phyloP scores from a whole-genome alignment of 2,329 filamentous ascomycete genomes.

The Hymenoscyphus repandus region DNA sequence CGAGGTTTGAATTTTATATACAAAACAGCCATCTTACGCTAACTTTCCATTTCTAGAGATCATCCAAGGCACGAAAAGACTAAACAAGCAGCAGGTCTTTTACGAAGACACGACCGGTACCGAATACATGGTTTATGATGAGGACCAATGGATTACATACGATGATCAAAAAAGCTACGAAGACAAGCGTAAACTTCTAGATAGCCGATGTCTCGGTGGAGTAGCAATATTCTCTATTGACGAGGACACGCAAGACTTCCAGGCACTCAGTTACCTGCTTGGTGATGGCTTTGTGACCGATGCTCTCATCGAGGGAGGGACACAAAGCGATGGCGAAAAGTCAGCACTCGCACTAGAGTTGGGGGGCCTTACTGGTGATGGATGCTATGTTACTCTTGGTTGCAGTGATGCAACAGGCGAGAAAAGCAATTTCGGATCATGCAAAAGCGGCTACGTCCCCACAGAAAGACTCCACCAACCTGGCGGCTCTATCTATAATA shows the following conservation, averaged over 20 bases:
- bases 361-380: not conserved
- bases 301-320: not conserved
- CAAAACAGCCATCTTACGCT: not conserved
- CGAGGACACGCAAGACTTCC: not conserved
- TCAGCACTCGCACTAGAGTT: not conserved
- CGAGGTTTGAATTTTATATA: not conserved
- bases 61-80: not conserved
- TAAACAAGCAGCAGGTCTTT: not conserved
- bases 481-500: not conserved
- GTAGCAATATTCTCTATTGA: constrained; percentile 27
- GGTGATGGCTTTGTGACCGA: not conserved
- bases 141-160: constrained; percentile 15
- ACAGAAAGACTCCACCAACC: not conserved
- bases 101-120: not conserved
- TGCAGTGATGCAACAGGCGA: not conserved
- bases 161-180: constrained; percentile 27
- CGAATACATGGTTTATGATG: not conserved
- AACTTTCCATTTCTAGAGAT: not conserved
- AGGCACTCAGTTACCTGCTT: constrained; percentile 29
- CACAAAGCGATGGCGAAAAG: not conserved
- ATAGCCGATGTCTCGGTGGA: constrained; percentile 23
- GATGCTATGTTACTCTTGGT: not conserved
- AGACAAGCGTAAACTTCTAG: constrained; percentile 23
- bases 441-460: not conserved
- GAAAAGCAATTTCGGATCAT: not conserved